Base-by-base conservation (phyloP, 2,329 filamentous ascomycete species). In the Beauveria rudraprayagi region DNA sequence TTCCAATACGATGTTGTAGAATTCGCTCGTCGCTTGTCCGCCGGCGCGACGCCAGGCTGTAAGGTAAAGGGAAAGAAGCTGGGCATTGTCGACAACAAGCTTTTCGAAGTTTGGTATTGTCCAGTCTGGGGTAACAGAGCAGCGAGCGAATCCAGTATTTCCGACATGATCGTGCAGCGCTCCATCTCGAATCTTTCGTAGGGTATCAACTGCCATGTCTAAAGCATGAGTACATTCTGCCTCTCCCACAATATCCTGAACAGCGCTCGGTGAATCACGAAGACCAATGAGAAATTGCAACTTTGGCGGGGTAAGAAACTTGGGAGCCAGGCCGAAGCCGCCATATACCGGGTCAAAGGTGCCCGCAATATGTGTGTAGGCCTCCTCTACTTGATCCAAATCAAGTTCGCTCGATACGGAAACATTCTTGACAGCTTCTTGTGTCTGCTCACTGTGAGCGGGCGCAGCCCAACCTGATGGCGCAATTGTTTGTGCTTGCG, bases 31-130 rank as follows among this genome's bases (percentile, higher is more conserved):
- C 55, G 82, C 80, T 0, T 82, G 65, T 14, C 69, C 74, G 26
- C 74, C 72, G 26, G 68, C 72, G 14, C 86, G 75, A 16, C 91
- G 80, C 80, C 92, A 97, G 0, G 90, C 92, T 68, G 97, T 92
- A 7, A 96, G 80, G 68, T 94, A 97, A 7, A 94, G 80, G 26
- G 87, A 83, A 2, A 99, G 77, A 1, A 97, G 80, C 66, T 97
- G 88, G 0, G 90, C 88, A 69, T 99, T 96, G 70, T 97, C 94
- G 60, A 91, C 92, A 10, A 97, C 83, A 83, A 97, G 92, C 78
- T 97, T 97, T 77, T 99, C 94, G 68, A 97, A 99, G 72, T 96
- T 92, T 11, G 94, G 94, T 52, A 97, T 78, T 64, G 89, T 90
- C 94, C 94, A 99, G 74, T 97, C 90, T 16, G 86, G 79, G 0